Evolutionary conservation across 2,329 filamentous ascomycete species (phyloP), one percentile per base, ranked within the genome.

Genomic region (Aureobasidium sp.): DNA sequence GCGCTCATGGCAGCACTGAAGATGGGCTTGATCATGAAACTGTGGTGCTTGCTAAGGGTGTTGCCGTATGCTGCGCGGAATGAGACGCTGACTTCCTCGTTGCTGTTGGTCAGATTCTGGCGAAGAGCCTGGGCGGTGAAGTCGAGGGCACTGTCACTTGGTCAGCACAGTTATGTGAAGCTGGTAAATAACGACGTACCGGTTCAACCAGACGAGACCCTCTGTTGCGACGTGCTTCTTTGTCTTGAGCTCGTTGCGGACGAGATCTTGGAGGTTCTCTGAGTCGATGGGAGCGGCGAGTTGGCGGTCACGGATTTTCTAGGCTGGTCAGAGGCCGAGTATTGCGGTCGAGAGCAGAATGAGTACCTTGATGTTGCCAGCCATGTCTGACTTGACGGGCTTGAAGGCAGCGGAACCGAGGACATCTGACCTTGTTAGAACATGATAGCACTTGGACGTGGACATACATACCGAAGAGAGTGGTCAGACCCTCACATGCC

Each of bases 1-100:
- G 91, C 92, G 68, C 85, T 84, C 91, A 99, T 96, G 74, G 93
- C 93, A 64, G 91, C 88, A 69, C 83, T 89, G 83, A 97, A 97
- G 72, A 97, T 82, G 64, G 91, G 91, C 82, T 96, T 96, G 70
- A 97, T 79, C 65, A 97, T 69, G 76, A 96, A 91, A 72, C 82
- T 85, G 81, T 99, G 94, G 80, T 96, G 86, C 30, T 89, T 89
- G 80, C 96, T 96, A 70, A 99, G 88, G 54, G 93, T 97, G 69
- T 79, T 81, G 73, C 82, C 84, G 78, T 99, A 99, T 68, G 92
- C 90, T 61, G 79, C 78, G 70, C 89, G 87, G 87, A 99, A 99
- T 50, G 91, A 96, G 67, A 84, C 82, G 64, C 89, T 82, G 65
- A 99, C 88, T 77, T 97, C 91, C 72, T 91, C 84, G 66, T 74